Evolutionary conservation across 306 rosid species (phyloP).

Genomic region (Malus domestica): ASM211411v1 NC_041795.1:36060501-36061000

Average conservation of each 20-base stretch:
- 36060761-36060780: constrained; percentile 15
- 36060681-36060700: constrained; percentile 23
- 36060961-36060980: constrained; percentile 30
- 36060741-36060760: constrained; percentile 21
- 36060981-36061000: constrained; percentile 19
- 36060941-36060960: constrained; percentile 24
- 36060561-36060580: constrained; percentile 33
- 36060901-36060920: constrained; percentile 30
- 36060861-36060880: constrained; percentile 22
- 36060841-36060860: constrained; percentile 23
- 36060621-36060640: constrained; percentile 22
- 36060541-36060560: constrained; percentile 33
- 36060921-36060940: constrained; percentile 28
- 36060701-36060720: constrained; percentile 25
- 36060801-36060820: constrained; percentile 31
- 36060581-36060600: constrained; percentile 28
- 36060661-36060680: constrained; percentile 23
- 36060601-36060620: constrained; percentile 23
- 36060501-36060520: constrained; percentile 21
- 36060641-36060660: constrained; percentile 25
- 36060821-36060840: constrained; percentile 20
- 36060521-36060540: constrained; percentile 29
- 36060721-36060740: constrained; percentile 25
- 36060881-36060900: constrained; percentile 29
- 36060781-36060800: constrained; percentile 15